Conservation (phyloP, 2,329 filamentous ascomycete species). For the Orbilia quercus region DNA sequence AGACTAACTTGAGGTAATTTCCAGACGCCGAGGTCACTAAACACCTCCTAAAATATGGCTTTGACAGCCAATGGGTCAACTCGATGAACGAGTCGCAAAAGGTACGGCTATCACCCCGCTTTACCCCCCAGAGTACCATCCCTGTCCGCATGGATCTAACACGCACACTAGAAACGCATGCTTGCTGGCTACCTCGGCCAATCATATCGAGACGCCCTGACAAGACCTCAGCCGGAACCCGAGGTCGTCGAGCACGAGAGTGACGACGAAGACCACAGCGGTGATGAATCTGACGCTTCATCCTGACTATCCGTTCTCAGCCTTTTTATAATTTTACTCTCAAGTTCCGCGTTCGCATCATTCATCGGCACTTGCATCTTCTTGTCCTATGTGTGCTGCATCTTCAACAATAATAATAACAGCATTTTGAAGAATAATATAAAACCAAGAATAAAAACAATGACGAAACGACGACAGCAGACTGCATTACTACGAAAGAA, state of each 20-base stretch:
- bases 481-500: constrained; percentile 54
- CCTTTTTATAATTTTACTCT: constrained; percentile 46
- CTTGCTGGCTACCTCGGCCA: constrained; percentile 54
- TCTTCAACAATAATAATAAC: constrained; percentile 31
- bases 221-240: constrained; percentile 41
- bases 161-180: constrained; percentile 51
- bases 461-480: constrained; percentile 43
- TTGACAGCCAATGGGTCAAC: constrained; percentile 48
- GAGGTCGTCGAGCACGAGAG: constrained; percentile 34
- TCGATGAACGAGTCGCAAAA: constrained; percentile 55
- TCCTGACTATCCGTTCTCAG: constrained; percentile 35
- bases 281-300: constrained; percentile 37
- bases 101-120: constrained; percentile 19
- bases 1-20: constrained; percentile 3
- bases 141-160: constrained; percentile 46
- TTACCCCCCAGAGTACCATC: constrained; percentile 29
- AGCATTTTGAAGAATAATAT: constrained; percentile 31
- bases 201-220: constrained; percentile 55
- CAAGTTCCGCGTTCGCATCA: constrained; percentile 34
- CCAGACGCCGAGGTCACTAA: constrained; percentile 50
- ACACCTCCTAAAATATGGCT: constrained; percentile 52
- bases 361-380: constrained; percentile 46
- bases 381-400: constrained; percentile 30
- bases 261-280: constrained; percentile 40
- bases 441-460: constrained; percentile 39